A percentile compares a stretch with the other conserved stretches of the same genome.
phyloP scores from a whole-genome alignment of 1,139 yeast genomes.

The Sugiyamaella neomexicana region DNA sequence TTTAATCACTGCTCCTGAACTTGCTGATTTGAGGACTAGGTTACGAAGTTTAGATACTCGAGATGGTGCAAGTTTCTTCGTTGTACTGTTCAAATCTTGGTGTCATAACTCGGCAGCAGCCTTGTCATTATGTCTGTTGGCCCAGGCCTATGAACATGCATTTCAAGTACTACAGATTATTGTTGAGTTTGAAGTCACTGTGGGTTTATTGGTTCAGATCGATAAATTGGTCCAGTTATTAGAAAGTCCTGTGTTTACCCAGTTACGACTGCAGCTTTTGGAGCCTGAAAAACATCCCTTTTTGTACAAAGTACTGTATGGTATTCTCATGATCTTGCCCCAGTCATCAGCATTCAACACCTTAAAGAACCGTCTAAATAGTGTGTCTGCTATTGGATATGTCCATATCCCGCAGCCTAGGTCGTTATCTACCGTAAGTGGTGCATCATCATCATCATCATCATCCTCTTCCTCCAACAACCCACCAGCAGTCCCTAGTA shows the following conservation, averaged over 20 bases:
- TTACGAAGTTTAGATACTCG: slow-evolving; percentile 52
- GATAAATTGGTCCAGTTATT: slow-evolving; percentile 78
- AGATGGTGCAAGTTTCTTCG: slow-evolving; percentile 73
- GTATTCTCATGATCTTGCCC: slow-evolving; percentile 89
- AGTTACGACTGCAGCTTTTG: slow-evolving; percentile 77
- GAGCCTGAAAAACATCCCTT: slow-evolving; percentile 85
- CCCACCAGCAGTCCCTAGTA: slow-evolving; percentile 4
- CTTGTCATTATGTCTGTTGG: slow-evolving; percentile 76
- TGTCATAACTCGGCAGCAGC: slow-evolving; percentile 90
- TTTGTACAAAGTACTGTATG: slow-evolving; percentile 84
- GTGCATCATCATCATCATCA: too few species aligned
- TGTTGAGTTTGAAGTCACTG: slow-evolving; percentile 72
- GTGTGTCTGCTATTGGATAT: slow-evolving; percentile 48
- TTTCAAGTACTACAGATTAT: slow-evolving; percentile 73
- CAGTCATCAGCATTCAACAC: slow-evolving; percentile 91
- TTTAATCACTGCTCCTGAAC: slow-evolving; percentile 83
- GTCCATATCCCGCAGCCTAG: slow-evolving; percentile 35
- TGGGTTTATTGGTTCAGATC: slow-evolving; percentile 69
- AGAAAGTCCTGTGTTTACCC: slow-evolving; percentile 88
- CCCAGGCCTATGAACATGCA: slow-evolving; percentile 89
- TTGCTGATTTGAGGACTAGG: slow-evolving; percentile 66
- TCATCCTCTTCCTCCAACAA: slow-evolving; percentile 9
- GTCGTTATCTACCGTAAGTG: slow-evolving; percentile 4
- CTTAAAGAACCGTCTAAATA: slow-evolving; percentile 70
- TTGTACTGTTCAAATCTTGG: slow-evolving; percentile 85